Percentiles rank a stretch among this genome's conserved stretches.
Evolutionary conservation across 2,329 filamentous ascomycete genomes (phyloP).

Genomic region (Colletotrichum costaricense): DNA sequence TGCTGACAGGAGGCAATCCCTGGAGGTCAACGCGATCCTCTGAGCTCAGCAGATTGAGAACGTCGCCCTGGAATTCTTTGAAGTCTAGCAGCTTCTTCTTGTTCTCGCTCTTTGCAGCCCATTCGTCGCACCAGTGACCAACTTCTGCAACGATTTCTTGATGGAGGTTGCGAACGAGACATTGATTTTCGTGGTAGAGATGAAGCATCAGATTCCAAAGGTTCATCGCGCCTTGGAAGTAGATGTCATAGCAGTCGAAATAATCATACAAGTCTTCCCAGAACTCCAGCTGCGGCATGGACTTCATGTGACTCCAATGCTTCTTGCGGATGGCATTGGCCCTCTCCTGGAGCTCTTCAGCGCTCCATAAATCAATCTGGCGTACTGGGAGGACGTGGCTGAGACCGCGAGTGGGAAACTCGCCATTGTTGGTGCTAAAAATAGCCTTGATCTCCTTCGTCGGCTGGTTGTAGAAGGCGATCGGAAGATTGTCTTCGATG

Average conservation of each 20-base stretch:
- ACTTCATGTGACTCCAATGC: slow-evolving; percentile 49
- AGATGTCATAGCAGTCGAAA: slow-evolving; percentile 61
- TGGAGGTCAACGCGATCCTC: slow-evolving; percentile 45
- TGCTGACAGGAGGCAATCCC: slow-evolving; percentile 42
- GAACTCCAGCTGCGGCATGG: slow-evolving; percentile 43
- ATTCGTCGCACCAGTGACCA: slow-evolving; percentile 51
- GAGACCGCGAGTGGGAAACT: slow-evolving; percentile 43
- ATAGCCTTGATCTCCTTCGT: slow-evolving; percentile 45
- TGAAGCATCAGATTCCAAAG: slow-evolving; percentile 58
- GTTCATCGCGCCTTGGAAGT: slow-evolving; percentile 58
- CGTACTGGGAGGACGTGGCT: slow-evolving; percentile 42
- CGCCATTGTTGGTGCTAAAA: slow-evolving; percentile 52
- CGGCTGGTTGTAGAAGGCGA: slow-evolving; percentile 51
- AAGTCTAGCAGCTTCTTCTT: slow-evolving; percentile 45
- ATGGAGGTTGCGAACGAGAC: slow-evolving; percentile 43
- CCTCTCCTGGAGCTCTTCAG: slow-evolving; percentile 49
- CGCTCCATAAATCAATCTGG: slow-evolving; percentile 51
- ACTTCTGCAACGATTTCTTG: slow-evolving; percentile 42
- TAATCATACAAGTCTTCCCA: slow-evolving; percentile 59
- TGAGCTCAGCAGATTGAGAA: slow-evolving; percentile 42
- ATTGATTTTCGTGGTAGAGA: slow-evolving; percentile 53
- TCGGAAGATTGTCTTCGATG: slow-evolving; percentile 49
- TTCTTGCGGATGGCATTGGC: slow-evolving; percentile 52
- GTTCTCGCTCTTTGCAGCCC: slow-evolving; percentile 46
- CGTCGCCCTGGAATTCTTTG: slow-evolving; percentile 37